phyloP scores from a whole-genome alignment of 306 rosid genomes.

The Styphnolobium japonicum region DNA sequence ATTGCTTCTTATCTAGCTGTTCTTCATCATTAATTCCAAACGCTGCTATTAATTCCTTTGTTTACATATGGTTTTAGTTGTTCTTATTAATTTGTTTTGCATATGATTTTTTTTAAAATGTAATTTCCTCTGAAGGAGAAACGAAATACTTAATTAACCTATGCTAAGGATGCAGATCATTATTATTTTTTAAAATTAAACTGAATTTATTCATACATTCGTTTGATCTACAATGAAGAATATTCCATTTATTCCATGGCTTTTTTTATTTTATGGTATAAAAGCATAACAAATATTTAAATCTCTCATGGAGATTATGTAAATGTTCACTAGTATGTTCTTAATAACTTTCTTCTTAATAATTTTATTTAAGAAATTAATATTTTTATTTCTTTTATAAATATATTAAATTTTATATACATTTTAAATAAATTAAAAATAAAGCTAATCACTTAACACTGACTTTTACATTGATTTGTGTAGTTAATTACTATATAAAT shows the following conservation, averaged over 20 bases:
- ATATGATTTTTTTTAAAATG: neutral
- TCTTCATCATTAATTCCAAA: neutral
- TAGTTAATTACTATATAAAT: neutral
- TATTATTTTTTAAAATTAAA: neutral
- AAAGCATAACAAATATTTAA: neutral
- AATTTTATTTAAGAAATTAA: neutral
- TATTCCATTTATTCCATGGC: neutral
- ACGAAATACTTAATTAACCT: neutral
- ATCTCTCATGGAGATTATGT: neutral
- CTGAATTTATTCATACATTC: neutral
- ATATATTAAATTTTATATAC: too few relatives aligned
- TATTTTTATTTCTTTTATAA: neutral
- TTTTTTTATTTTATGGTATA: neutral
- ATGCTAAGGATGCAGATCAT: neutral
- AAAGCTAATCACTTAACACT: neutral
- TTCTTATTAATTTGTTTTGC: too few relatives aligned
- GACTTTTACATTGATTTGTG: neutral
- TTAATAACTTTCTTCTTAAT: neutral
- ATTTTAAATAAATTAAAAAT: too few relatives aligned
- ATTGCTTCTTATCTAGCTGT: neutral
- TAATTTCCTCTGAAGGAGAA: neutral
- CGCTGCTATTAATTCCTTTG: neutral
- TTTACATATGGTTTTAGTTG: neutral
- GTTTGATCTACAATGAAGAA: neutral
- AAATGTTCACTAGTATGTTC: neutral